phyloP scores from a whole-genome alignment of 2,329 filamentous ascomycete species.

The Lachnellula hyalina region DNA sequence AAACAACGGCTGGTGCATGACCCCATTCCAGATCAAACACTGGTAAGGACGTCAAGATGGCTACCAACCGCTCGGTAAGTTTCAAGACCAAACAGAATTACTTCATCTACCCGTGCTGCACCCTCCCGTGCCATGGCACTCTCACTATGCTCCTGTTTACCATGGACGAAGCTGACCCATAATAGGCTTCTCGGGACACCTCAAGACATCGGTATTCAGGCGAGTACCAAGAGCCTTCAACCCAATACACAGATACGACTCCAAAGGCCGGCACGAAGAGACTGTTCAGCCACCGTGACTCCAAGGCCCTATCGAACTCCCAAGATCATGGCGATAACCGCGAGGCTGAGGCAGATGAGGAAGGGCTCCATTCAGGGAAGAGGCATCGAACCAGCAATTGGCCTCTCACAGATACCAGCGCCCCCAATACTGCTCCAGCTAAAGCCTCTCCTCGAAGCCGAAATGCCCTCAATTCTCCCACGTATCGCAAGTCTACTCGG shows the following conservation, averaged over 20 bases:
- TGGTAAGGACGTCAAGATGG: slow-evolving; percentile 6
- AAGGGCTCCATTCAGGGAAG: slow-evolving; percentile 34
- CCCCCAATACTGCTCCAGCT: slow-evolving; percentile 6
- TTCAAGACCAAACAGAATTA: background rate
- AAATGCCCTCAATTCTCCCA: slow-evolving; percentile 28
- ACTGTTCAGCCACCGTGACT: slow-evolving; percentile 29
- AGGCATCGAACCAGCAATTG: slow-evolving; percentile 40
- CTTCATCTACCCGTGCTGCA: slow-evolving; percentile 2
- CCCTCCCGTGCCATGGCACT: background rate
- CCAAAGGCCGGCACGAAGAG: slow-evolving; percentile 27
- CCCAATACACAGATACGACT: background rate
- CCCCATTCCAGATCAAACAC: slow-evolving; percentile 1
- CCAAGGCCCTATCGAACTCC: slow-evolving; percentile 18
- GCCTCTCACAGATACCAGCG: slow-evolving; percentile 30
- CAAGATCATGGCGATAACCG: slow-evolving; percentile 31
- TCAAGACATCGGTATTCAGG: slow-evolving; percentile 10
- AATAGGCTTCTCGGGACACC: slow-evolving; percentile 6
- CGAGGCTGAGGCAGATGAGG: slow-evolving; percentile 17
- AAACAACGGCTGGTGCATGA: slow-evolving; percentile 1
- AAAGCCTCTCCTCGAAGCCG: slow-evolving; percentile 15
- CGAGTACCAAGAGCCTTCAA: slow-evolving; percentile 5
- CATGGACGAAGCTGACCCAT: background rate
- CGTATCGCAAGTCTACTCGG: slow-evolving; percentile 36
- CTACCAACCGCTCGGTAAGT: slow-evolving; percentile 9
- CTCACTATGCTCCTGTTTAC: background rate